Conservation (phyloP, 2,329 filamentous ascomycete species). For the Cadophora malorum region DNA sequence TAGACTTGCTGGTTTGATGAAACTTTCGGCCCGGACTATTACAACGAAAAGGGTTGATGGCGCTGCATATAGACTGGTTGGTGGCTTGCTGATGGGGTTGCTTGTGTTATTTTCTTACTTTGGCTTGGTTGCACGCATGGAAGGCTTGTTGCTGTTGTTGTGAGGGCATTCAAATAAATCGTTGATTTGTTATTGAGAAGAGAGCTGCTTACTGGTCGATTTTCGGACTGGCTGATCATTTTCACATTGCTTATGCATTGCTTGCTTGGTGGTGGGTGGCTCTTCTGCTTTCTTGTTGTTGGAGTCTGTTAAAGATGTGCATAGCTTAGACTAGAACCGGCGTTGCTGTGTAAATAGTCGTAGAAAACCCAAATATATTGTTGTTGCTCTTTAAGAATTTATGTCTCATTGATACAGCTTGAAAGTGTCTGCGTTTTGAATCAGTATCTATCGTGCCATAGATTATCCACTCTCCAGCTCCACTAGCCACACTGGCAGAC, state of each 20-base stretch:
- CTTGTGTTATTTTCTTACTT: neutral
- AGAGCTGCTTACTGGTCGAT: slow-evolving; percentile 1
- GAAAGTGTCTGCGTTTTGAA: neutral
- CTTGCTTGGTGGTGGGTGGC: slow-evolving; percentile 2
- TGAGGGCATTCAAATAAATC: slow-evolving; percentile 4
- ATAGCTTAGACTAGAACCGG: slow-evolving; percentile 13
- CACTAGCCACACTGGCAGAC: too few relatives aligned
- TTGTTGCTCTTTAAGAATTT: neutral
- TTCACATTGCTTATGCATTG: slow-evolving; percentile 4
- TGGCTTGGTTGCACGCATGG: slow-evolving; percentile 12
- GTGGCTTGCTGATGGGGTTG: slow-evolving; percentile 1
- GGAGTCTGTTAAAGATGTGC: slow-evolving; percentile 12
- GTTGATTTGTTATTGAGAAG: neutral
- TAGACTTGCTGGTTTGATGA: slow-evolving; percentile 4
- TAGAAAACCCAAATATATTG: slow-evolving; percentile 12
- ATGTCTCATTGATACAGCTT: neutral
- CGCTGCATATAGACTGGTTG: slow-evolving; percentile 18
- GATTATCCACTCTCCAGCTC: too few relatives aligned
- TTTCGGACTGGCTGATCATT: neutral
- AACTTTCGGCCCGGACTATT: neutral
- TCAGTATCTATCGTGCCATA: neutral
- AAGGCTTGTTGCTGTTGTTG: slow-evolving; percentile 7
- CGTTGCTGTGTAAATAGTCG: slow-evolving; percentile 15
- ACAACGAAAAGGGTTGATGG: slow-evolving; percentile 12
- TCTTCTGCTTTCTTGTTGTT: neutral